Conservation (phyloP, 2,329 filamentous ascomycete species). For the Claviceps monticola region DNA sequence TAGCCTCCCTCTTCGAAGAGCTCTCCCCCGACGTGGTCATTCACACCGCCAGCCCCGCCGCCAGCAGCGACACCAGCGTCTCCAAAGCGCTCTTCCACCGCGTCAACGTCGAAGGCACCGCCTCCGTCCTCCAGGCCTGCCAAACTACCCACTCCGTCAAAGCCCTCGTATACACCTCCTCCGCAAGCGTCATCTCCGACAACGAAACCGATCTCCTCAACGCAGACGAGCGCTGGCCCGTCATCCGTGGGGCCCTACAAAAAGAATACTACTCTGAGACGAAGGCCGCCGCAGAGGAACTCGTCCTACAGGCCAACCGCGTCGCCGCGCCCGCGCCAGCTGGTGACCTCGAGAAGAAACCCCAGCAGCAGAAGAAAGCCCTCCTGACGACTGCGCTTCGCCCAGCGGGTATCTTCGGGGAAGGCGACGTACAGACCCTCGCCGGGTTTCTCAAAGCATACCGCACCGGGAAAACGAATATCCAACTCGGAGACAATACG, state of each 20-base stretch:
- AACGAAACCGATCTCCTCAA: slow-evolving; percentile 67
- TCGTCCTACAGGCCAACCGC: slow-evolving; percentile 66
- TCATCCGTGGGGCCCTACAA: slow-evolving; percentile 57
- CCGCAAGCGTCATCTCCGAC: slow-evolving; percentile 75
- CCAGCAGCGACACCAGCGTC: slow-evolving; percentile 37
- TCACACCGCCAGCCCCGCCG: slow-evolving; percentile 69
- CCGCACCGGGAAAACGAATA: slow-evolving; percentile 51
- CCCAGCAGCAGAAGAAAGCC: slow-evolving; percentile 10
- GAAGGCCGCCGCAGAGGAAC: slow-evolving; percentile 61
- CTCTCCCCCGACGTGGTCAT: slow-evolving; percentile 71
- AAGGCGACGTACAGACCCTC: slow-evolving; percentile 68
- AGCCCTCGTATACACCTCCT: slow-evolving; percentile 82
- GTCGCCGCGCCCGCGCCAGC: slow-evolving; percentile 29
- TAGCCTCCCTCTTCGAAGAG: slow-evolving; percentile 49
- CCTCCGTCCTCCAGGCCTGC: slow-evolving; percentile 61
- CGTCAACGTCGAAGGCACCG: slow-evolving; percentile 82
- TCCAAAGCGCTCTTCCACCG: slow-evolving; percentile 53
- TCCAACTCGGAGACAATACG: slow-evolving; percentile 63
- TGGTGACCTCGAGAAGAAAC: slow-evolving; percentile 8
- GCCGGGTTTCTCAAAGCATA: slow-evolving; percentile 62
- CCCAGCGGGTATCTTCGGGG: slow-evolving; percentile 80
- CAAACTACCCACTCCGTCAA: slow-evolving; percentile 43
- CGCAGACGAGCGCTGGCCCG: slow-evolving; percentile 71
- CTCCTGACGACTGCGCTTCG: slow-evolving; percentile 73
- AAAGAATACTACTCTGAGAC: slow-evolving; percentile 80